These are phyloP conservation scores for Cylindricascospora bacillispora DNA, from an alignment of 1,139 yeast genomes.

Conservation along the genomic window DNA sequence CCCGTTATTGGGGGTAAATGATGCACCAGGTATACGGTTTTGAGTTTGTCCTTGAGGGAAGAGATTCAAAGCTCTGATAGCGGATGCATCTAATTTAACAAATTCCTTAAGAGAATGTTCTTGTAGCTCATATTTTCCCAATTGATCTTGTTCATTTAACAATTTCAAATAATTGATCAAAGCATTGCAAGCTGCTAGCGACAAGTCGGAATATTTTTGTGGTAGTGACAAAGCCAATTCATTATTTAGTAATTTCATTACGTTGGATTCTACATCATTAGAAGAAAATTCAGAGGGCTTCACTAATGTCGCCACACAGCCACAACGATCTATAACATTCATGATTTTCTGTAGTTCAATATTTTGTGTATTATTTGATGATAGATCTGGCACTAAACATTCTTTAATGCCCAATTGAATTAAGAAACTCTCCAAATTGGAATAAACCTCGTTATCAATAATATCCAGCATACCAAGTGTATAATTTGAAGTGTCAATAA, in stretches of 20 bases:
- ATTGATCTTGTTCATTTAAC: conserved; percentile 40
- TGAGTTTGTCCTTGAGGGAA: conserved; percentile 42
- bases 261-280: conserved; percentile 60
- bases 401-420: conserved; percentile 88
- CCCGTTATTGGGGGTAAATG: too few relatives aligned
- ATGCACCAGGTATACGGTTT: conserved; percentile 27
- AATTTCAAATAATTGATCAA: conserved; percentile 42
- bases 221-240: conserved; percentile 48
- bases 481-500: conserved; percentile 59
- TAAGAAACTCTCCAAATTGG: conserved; percentile 72
- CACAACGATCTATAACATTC: conserved; percentile 63
- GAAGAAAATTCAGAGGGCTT: conserved; percentile 43
- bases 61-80: conserved; percentile 74
- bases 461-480: conserved; percentile 67
- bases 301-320: conserved; percentile 52
- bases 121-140: conserved; percentile 42
- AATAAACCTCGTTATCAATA: conserved; percentile 73
- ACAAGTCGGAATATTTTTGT: conserved; percentile 28
- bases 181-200: conserved; percentile 28
- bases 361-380: conserved; percentile 30
- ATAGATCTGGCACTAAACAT: conserved; percentile 46
- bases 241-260: conserved; percentile 46
- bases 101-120: conserved; percentile 61
- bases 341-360: conserved; percentile 37
- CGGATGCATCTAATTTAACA: conserved; percentile 86